phyloP scores from a whole-genome alignment of 345 rosid species.

The Rhodamnia argentea region DNA sequence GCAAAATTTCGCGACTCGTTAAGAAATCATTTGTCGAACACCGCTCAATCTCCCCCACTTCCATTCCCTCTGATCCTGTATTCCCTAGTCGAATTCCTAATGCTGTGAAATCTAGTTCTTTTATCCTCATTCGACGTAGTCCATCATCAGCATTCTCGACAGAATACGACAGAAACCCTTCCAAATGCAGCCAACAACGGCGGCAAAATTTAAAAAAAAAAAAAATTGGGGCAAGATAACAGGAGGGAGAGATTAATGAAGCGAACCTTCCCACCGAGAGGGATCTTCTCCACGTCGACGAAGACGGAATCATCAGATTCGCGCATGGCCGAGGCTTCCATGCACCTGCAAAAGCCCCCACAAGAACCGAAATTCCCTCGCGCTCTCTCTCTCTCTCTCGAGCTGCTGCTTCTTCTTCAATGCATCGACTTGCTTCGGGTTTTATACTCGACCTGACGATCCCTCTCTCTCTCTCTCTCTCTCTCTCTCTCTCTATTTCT shows the following conservation, averaged over 20 bases:
- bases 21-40: background rate
- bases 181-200: too few relatives aligned
- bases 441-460: background rate
- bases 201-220: too few relatives aligned
- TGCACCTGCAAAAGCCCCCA: background rate
- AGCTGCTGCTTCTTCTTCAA: background rate
- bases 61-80: background rate
- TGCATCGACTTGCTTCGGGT: background rate
- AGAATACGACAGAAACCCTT: too few relatives aligned
- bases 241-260: too few relatives aligned
- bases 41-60: background rate
- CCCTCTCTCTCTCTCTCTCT: too few relatives aligned
- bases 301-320: slow-evolving; percentile 41
- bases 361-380: background rate
- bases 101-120: background rate
- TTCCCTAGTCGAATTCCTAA: background rate
- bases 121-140: background rate
- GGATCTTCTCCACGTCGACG: slow-evolving; percentile 57
- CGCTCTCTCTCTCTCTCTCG: background rate
- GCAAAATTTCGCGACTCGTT: background rate
- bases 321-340: slow-evolving; percentile 48
- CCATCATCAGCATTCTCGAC: background rate
- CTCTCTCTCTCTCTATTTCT: background rate
- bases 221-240: too few relatives aligned
- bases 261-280: slow-evolving; percentile 65